Percentiles rank a stretch among this genome's conserved stretches.
phyloP scores from a whole-genome alignment of 768 basidiomycete genomes.

The Amyloporia xantha region DNA sequence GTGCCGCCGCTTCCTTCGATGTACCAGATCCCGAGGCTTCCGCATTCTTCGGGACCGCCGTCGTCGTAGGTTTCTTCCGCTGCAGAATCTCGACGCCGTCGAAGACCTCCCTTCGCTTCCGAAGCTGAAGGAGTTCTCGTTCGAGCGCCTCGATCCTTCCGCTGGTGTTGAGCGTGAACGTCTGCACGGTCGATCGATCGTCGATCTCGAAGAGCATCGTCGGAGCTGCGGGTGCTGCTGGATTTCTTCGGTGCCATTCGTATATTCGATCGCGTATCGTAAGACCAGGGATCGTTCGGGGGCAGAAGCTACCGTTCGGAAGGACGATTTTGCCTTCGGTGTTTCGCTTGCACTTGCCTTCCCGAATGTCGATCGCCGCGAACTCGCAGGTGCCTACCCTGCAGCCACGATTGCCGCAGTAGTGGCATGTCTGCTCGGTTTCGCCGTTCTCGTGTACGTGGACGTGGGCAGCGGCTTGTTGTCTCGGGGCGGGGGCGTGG shows the following conservation, averaged over 20 bases:
- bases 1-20: background rate
- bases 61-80: background rate
- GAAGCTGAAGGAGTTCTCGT: background rate
- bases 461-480: background rate
- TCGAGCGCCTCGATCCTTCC: background rate
- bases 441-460: background rate
- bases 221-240: background rate
- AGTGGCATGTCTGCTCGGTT: background rate
- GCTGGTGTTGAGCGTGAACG: background rate
- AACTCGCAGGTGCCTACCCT: background rate
- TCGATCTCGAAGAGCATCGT: background rate
- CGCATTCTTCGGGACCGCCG: background rate
- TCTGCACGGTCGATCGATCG: background rate
- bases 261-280: background rate
- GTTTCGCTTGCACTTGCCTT: background rate
- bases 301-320: conserved; percentile 1
- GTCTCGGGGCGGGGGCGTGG: background rate
- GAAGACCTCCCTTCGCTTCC: background rate
- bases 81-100: background rate
- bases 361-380: conserved; percentile 1
- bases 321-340: conserved; percentile 1
- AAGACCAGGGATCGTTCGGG: background rate
- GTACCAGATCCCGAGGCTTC: background rate
- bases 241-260: background rate
- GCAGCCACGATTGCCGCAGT: conserved; percentile 1